Conservation (phyloP, 2,329 filamentous ascomycete genomes). For the Aspergillus jensenii region DNA sequence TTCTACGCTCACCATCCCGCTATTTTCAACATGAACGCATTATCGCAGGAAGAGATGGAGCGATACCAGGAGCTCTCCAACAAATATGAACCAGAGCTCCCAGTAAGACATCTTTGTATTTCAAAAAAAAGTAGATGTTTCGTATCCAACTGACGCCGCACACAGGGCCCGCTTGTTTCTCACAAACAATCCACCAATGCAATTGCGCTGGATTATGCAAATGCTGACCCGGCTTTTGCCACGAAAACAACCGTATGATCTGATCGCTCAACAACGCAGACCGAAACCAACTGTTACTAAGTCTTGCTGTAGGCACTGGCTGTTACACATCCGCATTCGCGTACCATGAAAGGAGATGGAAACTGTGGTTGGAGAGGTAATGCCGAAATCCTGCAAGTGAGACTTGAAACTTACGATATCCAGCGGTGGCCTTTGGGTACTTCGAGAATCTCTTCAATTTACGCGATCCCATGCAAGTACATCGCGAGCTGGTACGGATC, state of each 20-base stretch:
- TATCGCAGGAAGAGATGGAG: slow-evolving; percentile 56
- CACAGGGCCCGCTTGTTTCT: slow-evolving; percentile 76
- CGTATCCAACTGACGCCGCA: slow-evolving; percentile 23
- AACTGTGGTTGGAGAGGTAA: slow-evolving; percentile 98
- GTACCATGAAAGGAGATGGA: slow-evolving; percentile 85
- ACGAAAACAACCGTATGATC: slow-evolving; percentile 75
- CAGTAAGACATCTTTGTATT: slow-evolving; percentile 38
- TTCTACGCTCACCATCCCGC: slow-evolving; percentile 15
- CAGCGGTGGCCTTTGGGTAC: slow-evolving; percentile 90
- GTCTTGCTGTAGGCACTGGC: slow-evolving; percentile 65
- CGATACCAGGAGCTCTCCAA: slow-evolving; percentile 63
- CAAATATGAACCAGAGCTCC: slow-evolving; percentile 58
- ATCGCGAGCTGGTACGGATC: slow-evolving; percentile 71
- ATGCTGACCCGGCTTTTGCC: slow-evolving; percentile 80
- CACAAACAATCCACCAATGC: slow-evolving; percentile 72
- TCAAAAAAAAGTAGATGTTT: not conserved
- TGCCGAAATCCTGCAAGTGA: slow-evolving; percentile 34
- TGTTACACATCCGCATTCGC: slow-evolving; percentile 81
- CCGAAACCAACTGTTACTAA: slow-evolving; percentile 8
- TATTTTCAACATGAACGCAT: slow-evolving; percentile 36
- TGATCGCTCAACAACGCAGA: not conserved
- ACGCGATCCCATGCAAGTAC: slow-evolving; percentile 64
- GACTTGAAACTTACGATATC: slow-evolving; percentile 7
- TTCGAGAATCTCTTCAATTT: slow-evolving; percentile 78
- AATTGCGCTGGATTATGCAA: slow-evolving; percentile 83